Evolutionary conservation across 2,329 filamentous ascomycete genomes (phyloP), one percentile per base, ranked within the genome.

Genomic region (Clarireedia sp.): DNA sequence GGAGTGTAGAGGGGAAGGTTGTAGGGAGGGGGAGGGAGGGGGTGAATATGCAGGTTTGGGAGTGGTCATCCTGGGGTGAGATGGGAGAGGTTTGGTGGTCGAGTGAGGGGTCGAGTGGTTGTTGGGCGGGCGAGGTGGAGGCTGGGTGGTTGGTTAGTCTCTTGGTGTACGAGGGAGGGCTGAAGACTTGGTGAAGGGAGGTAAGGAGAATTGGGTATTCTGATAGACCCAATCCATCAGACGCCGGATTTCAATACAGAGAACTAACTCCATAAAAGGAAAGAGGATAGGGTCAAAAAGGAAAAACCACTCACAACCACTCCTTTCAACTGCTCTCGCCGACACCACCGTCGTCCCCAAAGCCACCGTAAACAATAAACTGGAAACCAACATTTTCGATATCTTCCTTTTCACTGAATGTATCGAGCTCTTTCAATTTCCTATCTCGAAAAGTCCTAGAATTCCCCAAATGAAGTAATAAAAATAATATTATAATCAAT

Each of bases 311-410:
- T 53, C 12, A 55, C 47, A 24, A 29, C 26, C 38, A 38, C 12
- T 46, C 41, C 38, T 51, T 5, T 45, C 48, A 45, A 55, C 23
- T 6, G n/a, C 54, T 12, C 54, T 51, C 16, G 48, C 54, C 14
- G 48, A 52, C 2, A 52, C 54, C 16, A 17, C 33, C 7, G 29
- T 33, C 29, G 29, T n/a, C 3, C 53, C 53, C n/a, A 45, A 9
- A 19, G 23, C 45, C 14, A n/a, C 9, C 9, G 26, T 37, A 23
- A 33, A 26, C 8, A 51, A 21, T 23, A 55, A 29, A 40, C 29
- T 40, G 40, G 14, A 51, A 23, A 46, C 6, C 40, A 51, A 44
- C 48, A 55, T 55, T 40, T 38, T 55, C 5, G 21, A 5, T 21
- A 9, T 19, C 43, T 43, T 8, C 33, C 12, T n/a, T 9, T 24